Base-by-base conservation (phyloP, 208 protist species). In the Wallacemonas rigidus region DNA sequence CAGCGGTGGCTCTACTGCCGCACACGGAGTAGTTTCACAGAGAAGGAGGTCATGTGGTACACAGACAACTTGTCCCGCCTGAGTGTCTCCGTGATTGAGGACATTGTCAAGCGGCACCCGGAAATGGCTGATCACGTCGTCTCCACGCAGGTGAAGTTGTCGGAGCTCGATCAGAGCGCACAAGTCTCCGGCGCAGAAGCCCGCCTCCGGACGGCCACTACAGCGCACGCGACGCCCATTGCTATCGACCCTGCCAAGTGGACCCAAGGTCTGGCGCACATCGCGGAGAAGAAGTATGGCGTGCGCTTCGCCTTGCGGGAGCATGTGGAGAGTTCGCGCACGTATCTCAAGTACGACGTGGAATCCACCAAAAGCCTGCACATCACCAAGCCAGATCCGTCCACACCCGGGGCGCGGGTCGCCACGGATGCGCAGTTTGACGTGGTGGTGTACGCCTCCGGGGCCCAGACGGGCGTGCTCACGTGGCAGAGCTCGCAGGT, bases 391-490 rank as follows among this genome's bases (percentile, higher is more conserved):
- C 36, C 62, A 2, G 78, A 79, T 62, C 62, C 80, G 0, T 48
- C 48, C 9, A 40, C 65, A 26, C 78, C 81, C 4, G 65, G 67
- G 11, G 35, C 68, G 44, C 81, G 85, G 40, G 41, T 85, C 26
- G 71, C 63, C 5, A 71, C 67, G 8, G 77, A 86, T 17, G 45
- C 61, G 4, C 38, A 12, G 3, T 96, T 91, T 69, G 91, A 96
- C 48, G 74, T 96, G 38, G 89, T 96, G 41, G 89, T 96, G 60
- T 79, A 94, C 44, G 81, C 91, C 5, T 80, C 88, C 7, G 91
- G 91, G 5, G 76, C 77, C 0, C 62, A 77, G 48, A 93, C 89
- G 3, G 86, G 87, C 6, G 60, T 55, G 14, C 57, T 96, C 14
- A 92, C 91, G 50, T 71, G 81, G 43, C 69, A 76, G 35, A 86